Evolutionary conservation across 208 protist genomes (phyloP).

Genomic region (Giardia duodenalis): DNA sequence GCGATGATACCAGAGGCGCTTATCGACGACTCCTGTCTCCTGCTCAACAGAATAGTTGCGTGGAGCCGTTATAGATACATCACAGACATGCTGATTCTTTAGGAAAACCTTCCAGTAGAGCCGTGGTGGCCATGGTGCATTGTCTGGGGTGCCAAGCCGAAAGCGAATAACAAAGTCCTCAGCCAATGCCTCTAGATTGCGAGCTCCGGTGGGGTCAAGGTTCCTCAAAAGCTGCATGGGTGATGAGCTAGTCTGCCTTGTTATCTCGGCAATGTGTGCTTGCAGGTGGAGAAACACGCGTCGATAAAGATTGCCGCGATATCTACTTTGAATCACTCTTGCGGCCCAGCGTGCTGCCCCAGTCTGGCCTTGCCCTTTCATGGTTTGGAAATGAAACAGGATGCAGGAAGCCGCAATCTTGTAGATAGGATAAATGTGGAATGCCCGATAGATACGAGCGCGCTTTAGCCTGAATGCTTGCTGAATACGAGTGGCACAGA

Average conservation of each 20-base stretch:
- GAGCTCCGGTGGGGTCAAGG: not conserved
- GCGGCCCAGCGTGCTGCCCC: no score
- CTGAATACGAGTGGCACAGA: no score
- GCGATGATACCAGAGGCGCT: not conserved
- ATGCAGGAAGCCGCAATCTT: no score
- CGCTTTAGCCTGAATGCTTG: no score
- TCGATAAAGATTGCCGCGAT: not conserved
- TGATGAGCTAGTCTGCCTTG: not conserved
- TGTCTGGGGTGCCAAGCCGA: not conserved
- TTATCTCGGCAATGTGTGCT: not conserved
- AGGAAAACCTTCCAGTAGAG: conserved; percentile 20
- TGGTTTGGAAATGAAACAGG: no score
- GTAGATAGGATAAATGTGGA: no score
- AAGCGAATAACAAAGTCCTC: not conserved
- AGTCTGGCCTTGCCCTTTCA: no score
- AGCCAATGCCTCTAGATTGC: not conserved
- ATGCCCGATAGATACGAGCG: no score
- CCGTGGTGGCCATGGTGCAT: not conserved
- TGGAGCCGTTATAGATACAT: not conserved
- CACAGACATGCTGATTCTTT: not conserved
- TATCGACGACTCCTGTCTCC: not conserved
- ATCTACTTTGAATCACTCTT: not conserved
- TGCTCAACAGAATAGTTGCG: not conserved
- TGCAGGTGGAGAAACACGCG: not conserved
- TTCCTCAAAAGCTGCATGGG: not conserved